These are phyloP conservation scores for Fraxinus xanthoxyloides DNA, from an alignment of 305 asterid genomes.

Conservation along the genomic window DNA sequence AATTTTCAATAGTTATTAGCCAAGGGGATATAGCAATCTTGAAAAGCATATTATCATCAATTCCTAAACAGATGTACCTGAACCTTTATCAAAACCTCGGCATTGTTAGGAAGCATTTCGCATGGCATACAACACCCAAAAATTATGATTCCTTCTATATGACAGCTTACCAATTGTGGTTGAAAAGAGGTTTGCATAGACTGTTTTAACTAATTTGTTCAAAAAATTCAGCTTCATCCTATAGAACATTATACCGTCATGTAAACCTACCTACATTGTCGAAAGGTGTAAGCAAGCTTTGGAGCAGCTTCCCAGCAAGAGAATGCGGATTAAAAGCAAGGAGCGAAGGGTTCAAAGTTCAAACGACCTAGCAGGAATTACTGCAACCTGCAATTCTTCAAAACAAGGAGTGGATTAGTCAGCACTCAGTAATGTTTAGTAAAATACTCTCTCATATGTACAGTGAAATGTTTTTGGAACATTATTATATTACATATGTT, in stretches of 20 bases:
- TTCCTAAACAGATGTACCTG: slow-evolving; percentile 43
- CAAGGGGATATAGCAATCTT: slow-evolving; percentile 45
- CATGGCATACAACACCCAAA: slow-evolving; percentile 51
- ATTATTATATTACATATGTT: too few relatives aligned
- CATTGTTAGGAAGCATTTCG: slow-evolving; percentile 60
- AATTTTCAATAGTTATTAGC: slow-evolving; percentile 55
- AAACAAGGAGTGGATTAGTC: too few relatives aligned
- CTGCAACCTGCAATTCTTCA: background rate
- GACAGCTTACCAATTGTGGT: slow-evolving; percentile 81
- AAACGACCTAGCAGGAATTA: background rate
- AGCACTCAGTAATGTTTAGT: background rate
- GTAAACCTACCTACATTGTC: background rate
- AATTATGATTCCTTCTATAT: slow-evolving; percentile 64
- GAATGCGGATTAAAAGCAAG: background rate
- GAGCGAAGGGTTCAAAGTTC: background rate
- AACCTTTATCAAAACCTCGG: slow-evolving; percentile 47
- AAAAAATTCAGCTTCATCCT: background rate
- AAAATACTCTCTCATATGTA: background rate
- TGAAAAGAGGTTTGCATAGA: slow-evolving; percentile 51
- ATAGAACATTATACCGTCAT: background rate
- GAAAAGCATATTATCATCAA: slow-evolving; percentile 48
- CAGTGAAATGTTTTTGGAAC: background rate
- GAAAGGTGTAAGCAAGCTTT: background rate
- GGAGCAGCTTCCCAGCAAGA: background rate
- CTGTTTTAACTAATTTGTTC: background rate